phyloP scores from a whole-genome alignment of 2,329 filamentous ascomycete genomes.

The Didymella lethalis region DNA sequence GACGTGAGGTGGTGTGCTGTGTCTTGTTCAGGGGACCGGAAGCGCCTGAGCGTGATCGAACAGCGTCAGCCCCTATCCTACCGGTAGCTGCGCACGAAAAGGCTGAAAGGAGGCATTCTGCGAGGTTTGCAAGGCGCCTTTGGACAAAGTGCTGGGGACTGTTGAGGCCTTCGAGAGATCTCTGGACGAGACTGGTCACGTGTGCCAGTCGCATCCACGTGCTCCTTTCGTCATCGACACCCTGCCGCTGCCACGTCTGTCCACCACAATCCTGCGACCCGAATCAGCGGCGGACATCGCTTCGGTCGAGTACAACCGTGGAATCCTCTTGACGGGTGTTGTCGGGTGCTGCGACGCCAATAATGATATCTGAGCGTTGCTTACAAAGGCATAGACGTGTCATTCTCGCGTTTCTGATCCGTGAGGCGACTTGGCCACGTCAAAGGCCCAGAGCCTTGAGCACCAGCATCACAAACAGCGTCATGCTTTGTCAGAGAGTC shows the following conservation, averaged over 20 bases:
- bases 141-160: not conserved
- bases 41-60: not conserved
- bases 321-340: not conserved
- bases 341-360: conserved; percentile 1
- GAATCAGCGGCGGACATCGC: not conserved
- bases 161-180: not conserved
- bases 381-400: conserved; percentile 17
- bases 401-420: conserved; percentile 18
- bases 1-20: conserved; percentile 5
- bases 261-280: conserved; percentile 1
- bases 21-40: not conserved
- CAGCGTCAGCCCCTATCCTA: not conserved
- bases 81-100: not conserved
- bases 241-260: not conserved
- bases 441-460: conserved; percentile 1
- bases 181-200: not conserved
- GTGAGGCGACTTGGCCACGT: conserved; percentile 20
- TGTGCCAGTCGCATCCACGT: conserved; percentile 1
- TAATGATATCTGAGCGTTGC: not conserved
- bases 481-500: conserved; percentile 6
- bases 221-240: not conserved
- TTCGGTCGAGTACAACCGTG: not conserved
- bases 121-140: not conserved
- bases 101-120: not conserved
- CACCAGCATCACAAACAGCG: conserved; percentile 4